Evolutionary conservation across 2,329 filamentous ascomycete species (phyloP).

Genomic region (Fusarium setosum): DNA sequence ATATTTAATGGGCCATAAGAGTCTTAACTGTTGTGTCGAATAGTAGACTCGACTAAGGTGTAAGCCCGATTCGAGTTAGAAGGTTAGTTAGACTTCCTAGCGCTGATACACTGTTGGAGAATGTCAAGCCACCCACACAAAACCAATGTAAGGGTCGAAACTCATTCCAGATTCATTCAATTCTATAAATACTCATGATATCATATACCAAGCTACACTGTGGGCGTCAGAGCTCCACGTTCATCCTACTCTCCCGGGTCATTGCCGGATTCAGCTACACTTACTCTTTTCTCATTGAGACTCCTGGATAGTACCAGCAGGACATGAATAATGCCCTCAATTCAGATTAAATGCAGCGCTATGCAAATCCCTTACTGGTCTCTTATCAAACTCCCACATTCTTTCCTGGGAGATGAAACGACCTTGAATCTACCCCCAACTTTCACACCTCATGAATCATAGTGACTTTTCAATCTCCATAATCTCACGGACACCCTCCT

Average conservation of each 20-base stretch:
- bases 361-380: conserved; percentile 27
- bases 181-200: conserved; percentile 24
- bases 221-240: not conserved
- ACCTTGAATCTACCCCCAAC: not conserved
- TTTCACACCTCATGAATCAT: conserved; percentile 39
- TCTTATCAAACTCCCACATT: not conserved
- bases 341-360: conserved; percentile 37
- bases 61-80: no score
- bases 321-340: conserved; percentile 1
- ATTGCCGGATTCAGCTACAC: not conserved
- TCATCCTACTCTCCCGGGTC: not conserved
- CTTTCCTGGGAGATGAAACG: not conserved
- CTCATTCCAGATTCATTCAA: conserved; percentile 15
- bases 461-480: conserved; percentile 73
- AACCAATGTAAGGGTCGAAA: not conserved
- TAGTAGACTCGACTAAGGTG: no score
- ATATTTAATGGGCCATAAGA: no score
- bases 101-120: not conserved
- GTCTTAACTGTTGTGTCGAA: no score
- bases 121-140: not conserved
- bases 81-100: not conserved
- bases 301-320: conserved; percentile 4
- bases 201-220: conserved; percentile 19
- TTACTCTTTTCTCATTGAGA: conserved; percentile 8
- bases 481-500: conserved; percentile 68